Percentiles rank a stretch among this genome's conserved stretches.
phyloP scores from a whole-genome alignment of 208 protist genomes.

The Acanthamoeba castellanii region DNA sequence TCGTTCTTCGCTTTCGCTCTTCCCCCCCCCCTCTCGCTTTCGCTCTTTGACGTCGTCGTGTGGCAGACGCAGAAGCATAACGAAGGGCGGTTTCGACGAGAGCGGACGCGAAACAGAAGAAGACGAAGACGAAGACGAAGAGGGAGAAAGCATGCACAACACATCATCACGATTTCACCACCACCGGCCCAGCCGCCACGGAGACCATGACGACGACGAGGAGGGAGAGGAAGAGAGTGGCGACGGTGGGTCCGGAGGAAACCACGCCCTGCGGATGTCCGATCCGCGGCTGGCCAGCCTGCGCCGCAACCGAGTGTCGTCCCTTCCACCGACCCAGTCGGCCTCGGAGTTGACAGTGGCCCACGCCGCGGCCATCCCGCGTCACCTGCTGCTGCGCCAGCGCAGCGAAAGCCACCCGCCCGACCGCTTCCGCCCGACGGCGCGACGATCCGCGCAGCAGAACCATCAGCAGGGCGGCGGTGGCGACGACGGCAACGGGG shows the following conservation, averaged over 20 bases:
- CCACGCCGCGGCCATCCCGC: neutral
- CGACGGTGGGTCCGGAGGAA: neutral
- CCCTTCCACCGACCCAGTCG: neutral
- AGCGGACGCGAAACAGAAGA: conserved; percentile 13
- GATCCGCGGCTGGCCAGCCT: neutral
- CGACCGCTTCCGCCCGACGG: neutral
- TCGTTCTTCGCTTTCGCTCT: neutral
- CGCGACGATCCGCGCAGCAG: neutral
- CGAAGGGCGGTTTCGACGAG: neutral
- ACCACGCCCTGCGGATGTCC: neutral
- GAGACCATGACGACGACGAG: neutral
- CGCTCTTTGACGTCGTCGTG: neutral
- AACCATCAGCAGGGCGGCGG: neutral
- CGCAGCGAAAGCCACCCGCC: conserved; percentile 33
- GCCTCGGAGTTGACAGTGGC: neutral
- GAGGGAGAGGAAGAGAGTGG: neutral
- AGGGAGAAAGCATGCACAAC: neutral
- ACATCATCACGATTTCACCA: neutral
- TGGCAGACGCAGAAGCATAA: neutral
- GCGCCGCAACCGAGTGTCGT: neutral
- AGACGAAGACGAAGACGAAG: neutral
- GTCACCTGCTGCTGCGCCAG: conserved; percentile 15
- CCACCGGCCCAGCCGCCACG: neutral
- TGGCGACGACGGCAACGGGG: too few relatives aligned
- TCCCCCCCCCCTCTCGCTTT: neutral